A percentile compares a stretch with the other conserved stretches of the same genome.
Evolutionary conservation across 768 basidiomycete genomes (phyloP).

Genomic region (Agrocybe pediades): DNA sequence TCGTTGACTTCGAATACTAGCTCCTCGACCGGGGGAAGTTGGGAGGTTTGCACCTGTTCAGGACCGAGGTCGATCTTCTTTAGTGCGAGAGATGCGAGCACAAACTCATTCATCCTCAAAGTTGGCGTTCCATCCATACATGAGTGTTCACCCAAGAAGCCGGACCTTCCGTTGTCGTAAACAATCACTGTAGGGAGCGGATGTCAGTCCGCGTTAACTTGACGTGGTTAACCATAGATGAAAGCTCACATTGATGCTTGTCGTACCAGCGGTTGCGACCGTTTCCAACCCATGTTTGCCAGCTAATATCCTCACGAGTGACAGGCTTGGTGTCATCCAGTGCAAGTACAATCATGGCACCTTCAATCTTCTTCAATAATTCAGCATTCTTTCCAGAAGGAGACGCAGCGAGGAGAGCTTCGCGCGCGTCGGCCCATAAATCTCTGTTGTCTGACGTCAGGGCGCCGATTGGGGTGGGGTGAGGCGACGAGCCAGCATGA

Average conservation of each 20-base stretch:
- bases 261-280: constrained; percentile 94
- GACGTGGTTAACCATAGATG: not conserved
- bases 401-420: constrained; percentile 64
- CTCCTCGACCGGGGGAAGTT: constrained; percentile 63
- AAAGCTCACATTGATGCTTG: constrained; percentile 87
- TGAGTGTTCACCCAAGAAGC: constrained; percentile 87
- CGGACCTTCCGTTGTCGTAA: constrained; percentile 92
- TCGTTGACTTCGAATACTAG: constrained; percentile 70
- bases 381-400: constrained; percentile 56
- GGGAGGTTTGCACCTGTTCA: constrained; percentile 29
- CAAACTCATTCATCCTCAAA: constrained; percentile 92
- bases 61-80: constrained; percentile 78
- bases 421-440: constrained; percentile 77
- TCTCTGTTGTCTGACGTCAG: constrained; percentile 91
- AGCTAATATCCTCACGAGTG: constrained; percentile 80
- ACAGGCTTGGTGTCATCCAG: constrained; percentile 84
- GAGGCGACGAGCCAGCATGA: constrained; percentile 50
- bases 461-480: constrained; percentile 65
- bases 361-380: constrained; percentile 80
- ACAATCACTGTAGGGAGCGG: constrained; percentile 68
- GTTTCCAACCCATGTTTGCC: constrained; percentile 87
- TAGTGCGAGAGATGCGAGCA: constrained; percentile 72
- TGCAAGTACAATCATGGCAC: constrained; percentile 84
- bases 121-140: constrained; percentile 97
- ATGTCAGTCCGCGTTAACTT: not conserved